Evolutionary conservation across 805 yeast species (phyloP), one percentile per base, ranked within the genome.

Genomic region (Trichomonascus vanleenenianus): DNA sequence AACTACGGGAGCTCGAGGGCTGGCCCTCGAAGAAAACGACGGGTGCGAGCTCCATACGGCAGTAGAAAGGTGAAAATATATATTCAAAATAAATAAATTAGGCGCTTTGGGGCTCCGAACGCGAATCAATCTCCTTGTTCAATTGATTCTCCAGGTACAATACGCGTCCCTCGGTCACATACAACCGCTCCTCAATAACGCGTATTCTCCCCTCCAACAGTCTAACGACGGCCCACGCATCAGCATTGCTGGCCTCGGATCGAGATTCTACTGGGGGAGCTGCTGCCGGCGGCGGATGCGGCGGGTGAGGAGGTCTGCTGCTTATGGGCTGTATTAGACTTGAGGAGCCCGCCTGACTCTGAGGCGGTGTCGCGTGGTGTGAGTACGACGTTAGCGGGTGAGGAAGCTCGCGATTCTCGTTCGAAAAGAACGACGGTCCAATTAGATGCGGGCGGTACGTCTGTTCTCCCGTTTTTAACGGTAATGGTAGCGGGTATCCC

Each of bases 161-260:
- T 19, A 60, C 44, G 16, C 66, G 51, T 38, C 53, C 54, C 39
- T 62, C 67, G 9, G 63, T 47, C n/a, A 56, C 52, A 33, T 52
- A 51, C 30, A 62, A 41, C n/a, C 65, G 56, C 18, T 58, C 62
- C 44, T 63, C 66, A 15, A 60, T 46, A 18, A 53, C 53, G 14
- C 58, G 48, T 18, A 63, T 44, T 6, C 60, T 54, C 15, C 56
- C 54, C 41, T 63, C 66, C 32, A 63, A 50, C 30, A 53, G 46
- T 30, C 59, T 52, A 11, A 59, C 59, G 37, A 55, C 40, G 12
- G 48, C 41, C 55, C 53, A 49, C 31, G 51, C 45, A 20, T 42
- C 42, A 35, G 55, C 57, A 36, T 53, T 47, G 19, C 27, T 47
- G 11, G 42, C 43, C 4, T 39, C 48, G 2, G 27, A 22, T 22